Conservation (phyloP, 352 stramenopile species). For the Globisporangium orthogonon region DNA sequence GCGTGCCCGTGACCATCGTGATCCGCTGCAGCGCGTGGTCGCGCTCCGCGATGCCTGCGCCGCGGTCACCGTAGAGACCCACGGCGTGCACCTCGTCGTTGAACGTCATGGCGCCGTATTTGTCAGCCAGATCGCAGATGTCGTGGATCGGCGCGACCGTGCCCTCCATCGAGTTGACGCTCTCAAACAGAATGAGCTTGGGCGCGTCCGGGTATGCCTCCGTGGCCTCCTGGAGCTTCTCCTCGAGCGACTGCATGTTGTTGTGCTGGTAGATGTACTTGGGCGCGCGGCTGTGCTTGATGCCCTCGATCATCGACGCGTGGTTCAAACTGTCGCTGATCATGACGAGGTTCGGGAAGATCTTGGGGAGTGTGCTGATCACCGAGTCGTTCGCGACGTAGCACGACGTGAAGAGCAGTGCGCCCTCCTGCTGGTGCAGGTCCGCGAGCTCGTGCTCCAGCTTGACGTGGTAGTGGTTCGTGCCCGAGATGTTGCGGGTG, state of each 20-base stretch:
- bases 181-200: slow-evolving; percentile 86
- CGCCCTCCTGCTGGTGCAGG: slow-evolving; percentile 81
- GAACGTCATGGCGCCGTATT: slow-evolving; percentile 91
- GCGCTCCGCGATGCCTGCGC: slow-evolving; percentile 79
- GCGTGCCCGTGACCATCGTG: slow-evolving; percentile 87
- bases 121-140: slow-evolving; percentile 84
- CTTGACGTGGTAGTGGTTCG: slow-evolving; percentile 88
- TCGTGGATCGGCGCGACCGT: slow-evolving; percentile 80
- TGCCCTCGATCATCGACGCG: slow-evolving; percentile 86
- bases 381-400: slow-evolving; percentile 90
- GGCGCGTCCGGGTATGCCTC: slow-evolving; percentile 55
- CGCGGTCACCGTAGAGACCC: slow-evolving; percentile 83
- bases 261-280: slow-evolving; percentile 89
- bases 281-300: slow-evolving; percentile 67
- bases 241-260: slow-evolving; percentile 70
- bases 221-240: slow-evolving; percentile 52
- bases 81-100: slow-evolving; percentile 90
- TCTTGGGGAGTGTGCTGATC: slow-evolving; percentile 86
- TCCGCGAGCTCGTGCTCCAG: slow-evolving; percentile 81
- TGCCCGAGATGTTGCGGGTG: slow-evolving; percentile 89
- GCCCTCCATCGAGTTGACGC: slow-evolving; percentile 86
- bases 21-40: slow-evolving; percentile 84
- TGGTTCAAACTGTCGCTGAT: slow-evolving; percentile 90
- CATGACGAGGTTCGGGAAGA: slow-evolving; percentile 87
- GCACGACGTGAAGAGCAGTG: slow-evolving; percentile 86